Percentiles rank a stretch among this genome's conserved stretches.
These are phyloP conservation scores for Pisolithus albus DNA, from an alignment of 768 basidiomycete genomes.

Conservation along the genomic window DNA sequence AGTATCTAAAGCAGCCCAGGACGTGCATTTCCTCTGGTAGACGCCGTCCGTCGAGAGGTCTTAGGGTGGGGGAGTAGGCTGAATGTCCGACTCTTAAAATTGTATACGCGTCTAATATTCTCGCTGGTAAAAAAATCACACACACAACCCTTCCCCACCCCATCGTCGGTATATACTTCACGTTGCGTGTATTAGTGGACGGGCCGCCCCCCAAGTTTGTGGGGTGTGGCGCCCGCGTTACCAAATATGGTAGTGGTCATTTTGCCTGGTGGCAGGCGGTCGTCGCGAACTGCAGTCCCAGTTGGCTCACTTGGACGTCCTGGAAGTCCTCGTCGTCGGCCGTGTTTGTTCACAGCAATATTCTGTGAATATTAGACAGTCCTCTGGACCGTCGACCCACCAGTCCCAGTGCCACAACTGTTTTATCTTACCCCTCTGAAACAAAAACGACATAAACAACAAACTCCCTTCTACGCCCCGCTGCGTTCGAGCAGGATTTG, in stretches of 20 bases:
- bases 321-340: background rate
- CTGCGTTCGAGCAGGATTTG: slow-evolving; percentile 30
- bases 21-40: too few relatives aligned
- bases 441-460: background rate
- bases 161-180: too few relatives aligned
- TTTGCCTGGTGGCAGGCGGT: slow-evolving; percentile 18
- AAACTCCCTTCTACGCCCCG: background rate
- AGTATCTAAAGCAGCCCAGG: too few relatives aligned
- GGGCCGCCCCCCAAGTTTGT: background rate
- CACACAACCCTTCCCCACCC: too few relatives aligned
- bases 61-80: too few relatives aligned
- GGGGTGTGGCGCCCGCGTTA: slow-evolving; percentile 1
- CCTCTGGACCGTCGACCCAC: slow-evolving; percentile 5
- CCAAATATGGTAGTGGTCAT: slow-evolving; percentile 18
- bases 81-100: too few relatives aligned
- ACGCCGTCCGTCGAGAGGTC: too few relatives aligned
- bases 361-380: background rate
- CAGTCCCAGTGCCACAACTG: slow-evolving; percentile 6
- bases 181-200: background rate
- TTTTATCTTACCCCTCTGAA: background rate
- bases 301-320: slow-evolving; percentile 1
- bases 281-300: slow-evolving; percentile 13
- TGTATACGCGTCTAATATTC: too few relatives aligned
- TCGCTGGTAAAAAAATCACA: too few relatives aligned
- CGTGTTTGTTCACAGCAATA: background rate